Base-by-base conservation (phyloP, 1,139 yeast species). In the Insectozyma bohioensis region DNA sequence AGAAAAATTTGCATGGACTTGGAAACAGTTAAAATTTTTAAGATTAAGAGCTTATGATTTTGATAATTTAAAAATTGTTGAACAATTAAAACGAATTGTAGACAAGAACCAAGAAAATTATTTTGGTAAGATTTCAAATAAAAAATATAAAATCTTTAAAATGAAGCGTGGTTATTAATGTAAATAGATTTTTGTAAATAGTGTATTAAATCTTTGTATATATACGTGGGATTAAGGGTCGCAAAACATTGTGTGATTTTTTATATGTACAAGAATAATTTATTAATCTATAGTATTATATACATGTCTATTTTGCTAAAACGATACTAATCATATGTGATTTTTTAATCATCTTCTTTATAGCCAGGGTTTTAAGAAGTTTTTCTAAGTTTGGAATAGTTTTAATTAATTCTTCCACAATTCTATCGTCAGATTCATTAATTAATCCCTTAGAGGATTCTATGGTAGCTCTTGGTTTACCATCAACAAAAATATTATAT, bases 1-100 rank as follows among this genome's bases (percentile, higher is more conserved):
- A 41, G 75, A 73, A 28, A 80, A 78, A 46, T 85, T 85, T 54
- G 63, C 70, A 23, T 88, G 97, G 97, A 71, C 72, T 1, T 79
- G 80, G 67, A 63, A 63, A 30, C 73, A 75, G 46, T 58, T 82
- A 28, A 72, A 68, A 33, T 54, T 61, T 6, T 56, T 83, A 12
- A 64, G 75, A 45, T 46, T 49, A 2, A 69, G 72, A 2, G 74
- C 85, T 11, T 63, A 63, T 3, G 62, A 63, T 5, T 47, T 75
- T 20, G 90, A 85, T 1, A 70, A 75, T 41, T 58, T 55, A 4
- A 54, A 51, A 12, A 58, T 62, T 6, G 62, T 8, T 4, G 22
- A 26, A 11, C 11, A 11, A 9, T 12, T 16, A 3, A 26, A 19
- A 13, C n/a, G n/a, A n/a, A n/a, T n/a, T n/a, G n/a, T n/a, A n/a